These are phyloP conservation scores for Staphylotrichum tortipilum DNA, from an alignment of 495 filamentous ascomycete genomes.

Conservation along the genomic window DNA sequence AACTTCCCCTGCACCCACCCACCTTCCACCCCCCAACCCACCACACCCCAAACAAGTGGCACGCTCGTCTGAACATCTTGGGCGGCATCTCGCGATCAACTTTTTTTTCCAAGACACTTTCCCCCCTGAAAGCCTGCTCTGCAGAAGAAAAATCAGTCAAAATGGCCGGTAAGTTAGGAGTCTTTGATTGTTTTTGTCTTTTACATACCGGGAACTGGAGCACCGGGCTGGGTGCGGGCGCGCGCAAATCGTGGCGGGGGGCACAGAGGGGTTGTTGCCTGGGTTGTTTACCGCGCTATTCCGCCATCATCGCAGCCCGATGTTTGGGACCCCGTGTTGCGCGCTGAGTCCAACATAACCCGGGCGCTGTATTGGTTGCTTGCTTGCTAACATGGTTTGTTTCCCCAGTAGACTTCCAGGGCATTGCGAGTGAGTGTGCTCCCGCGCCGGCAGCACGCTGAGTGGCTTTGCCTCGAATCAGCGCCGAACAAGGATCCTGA, in stretches of 20 bases:
- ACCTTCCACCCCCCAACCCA: no score
- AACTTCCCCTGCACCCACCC: no score
- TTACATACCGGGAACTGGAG: no score
- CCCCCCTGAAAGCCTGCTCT: no score
- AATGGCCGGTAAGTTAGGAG: conserved; percentile 9
- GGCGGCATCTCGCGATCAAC: not conserved
- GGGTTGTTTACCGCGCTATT: conserved; percentile 12
- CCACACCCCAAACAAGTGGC: not conserved
- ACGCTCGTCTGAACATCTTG: not conserved
- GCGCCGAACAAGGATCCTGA: conserved; percentile 3
- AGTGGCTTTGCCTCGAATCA: no score
- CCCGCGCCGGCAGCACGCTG: no score
- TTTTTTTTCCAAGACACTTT: not conserved
- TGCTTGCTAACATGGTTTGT: conserved; percentile 2
- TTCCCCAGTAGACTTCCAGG: conserved; percentile 13
- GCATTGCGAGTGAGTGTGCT: conserved; percentile 22
- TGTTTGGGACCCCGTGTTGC: not conserved
- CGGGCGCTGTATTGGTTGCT: not conserved
- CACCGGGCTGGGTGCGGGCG: no score
- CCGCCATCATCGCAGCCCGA: not conserved
- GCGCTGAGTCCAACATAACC: no score
- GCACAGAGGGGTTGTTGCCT: no score
- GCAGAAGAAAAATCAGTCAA: not conserved
- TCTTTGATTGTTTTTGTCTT: no score
- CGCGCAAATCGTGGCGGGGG: not conserved